Conservation (phyloP, 441 rosid species). For the Manihot esculenta region DNA sequence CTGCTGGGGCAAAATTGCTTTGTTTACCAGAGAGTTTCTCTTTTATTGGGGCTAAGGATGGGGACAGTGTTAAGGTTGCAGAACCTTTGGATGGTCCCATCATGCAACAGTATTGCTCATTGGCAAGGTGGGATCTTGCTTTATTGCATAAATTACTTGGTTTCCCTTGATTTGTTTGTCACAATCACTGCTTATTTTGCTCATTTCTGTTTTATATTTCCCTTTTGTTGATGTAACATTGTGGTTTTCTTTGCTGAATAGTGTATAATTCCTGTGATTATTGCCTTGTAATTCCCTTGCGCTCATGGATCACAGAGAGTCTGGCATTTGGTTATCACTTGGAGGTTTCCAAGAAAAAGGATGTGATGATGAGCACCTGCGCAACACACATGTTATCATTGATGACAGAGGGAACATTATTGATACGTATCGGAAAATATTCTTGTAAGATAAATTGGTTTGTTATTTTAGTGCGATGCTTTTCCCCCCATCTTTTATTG, state of each 20-base stretch:
- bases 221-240: neutral
- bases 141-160: neutral
- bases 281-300: neutral
- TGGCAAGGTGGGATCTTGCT: constrained; percentile 59
- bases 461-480: neutral
- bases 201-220: too few species aligned
- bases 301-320: constrained; percentile 51
- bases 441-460: constrained; percentile 52
- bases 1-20: constrained; percentile 79
- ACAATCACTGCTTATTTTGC: neutral
- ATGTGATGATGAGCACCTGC: constrained; percentile 57
- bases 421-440: constrained; percentile 72
- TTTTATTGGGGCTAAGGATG: constrained; percentile 60
- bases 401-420: constrained; percentile 70
- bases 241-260: neutral
- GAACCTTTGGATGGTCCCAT: constrained; percentile 80
- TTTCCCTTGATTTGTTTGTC: neutral
- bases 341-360: constrained; percentile 96
- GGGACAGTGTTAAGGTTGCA: constrained; percentile 71
- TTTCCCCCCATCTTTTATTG: neutral
- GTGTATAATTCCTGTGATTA: constrained; percentile 24
- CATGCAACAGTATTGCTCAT: constrained; percentile 77
- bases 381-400: constrained; percentile 84
- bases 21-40: constrained; percentile 93
- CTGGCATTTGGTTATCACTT: constrained; percentile 84